Percentiles rank a stretch among this genome's conserved stretches.
Evolutionary conservation across 2,329 filamentous ascomycete species (phyloP).

Genomic region (Arthrobotrys megalospora): DNA sequence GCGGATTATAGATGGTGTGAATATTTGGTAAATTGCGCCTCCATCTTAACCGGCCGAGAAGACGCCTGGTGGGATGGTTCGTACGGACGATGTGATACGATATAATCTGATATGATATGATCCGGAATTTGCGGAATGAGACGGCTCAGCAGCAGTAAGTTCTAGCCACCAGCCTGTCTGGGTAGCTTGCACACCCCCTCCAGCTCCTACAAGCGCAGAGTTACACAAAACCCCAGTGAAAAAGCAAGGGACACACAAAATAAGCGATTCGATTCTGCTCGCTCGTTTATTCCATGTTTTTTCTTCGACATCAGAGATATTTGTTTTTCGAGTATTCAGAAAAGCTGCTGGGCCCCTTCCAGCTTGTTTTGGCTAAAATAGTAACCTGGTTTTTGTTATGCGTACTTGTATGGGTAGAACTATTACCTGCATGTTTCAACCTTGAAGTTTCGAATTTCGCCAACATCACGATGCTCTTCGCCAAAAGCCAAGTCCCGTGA

Average conservation of each 20-base stretch:
- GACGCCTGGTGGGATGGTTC: slow-evolving; percentile 3
- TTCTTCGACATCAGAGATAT: neutral
- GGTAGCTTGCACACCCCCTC: slow-evolving; percentile 8
- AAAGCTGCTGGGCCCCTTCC: neutral
- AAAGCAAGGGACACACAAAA: slow-evolving; percentile 25
- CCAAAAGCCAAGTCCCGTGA: slow-evolving; percentile 16
- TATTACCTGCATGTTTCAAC: slow-evolving; percentile 24
- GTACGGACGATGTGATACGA: slow-evolving; percentile 25
- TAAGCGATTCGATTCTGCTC: slow-evolving; percentile 30
- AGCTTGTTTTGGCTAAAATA: slow-evolving; percentile 16
- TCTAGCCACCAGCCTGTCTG: neutral
- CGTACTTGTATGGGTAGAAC: slow-evolving; percentile 1
- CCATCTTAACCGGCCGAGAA: slow-evolving; percentile 26
- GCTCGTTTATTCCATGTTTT: slow-evolving; percentile 32
- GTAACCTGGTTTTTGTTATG: slow-evolving; percentile 14
- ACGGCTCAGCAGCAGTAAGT: slow-evolving; percentile 9
- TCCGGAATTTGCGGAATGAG: slow-evolving; percentile 25
- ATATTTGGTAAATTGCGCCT: slow-evolving; percentile 28
- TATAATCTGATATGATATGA: slow-evolving; percentile 26
- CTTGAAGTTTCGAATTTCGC: slow-evolving; percentile 12
- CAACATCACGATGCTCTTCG: neutral
- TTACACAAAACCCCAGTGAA: slow-evolving; percentile 23
- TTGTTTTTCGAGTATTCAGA: slow-evolving; percentile 3
- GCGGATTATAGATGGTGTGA: slow-evolving; percentile 17
- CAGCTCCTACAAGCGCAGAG: slow-evolving; percentile 16